Base-by-base conservation (phyloP, 805 yeast genomes). In the Priceomyces melissophilus region DNA sequence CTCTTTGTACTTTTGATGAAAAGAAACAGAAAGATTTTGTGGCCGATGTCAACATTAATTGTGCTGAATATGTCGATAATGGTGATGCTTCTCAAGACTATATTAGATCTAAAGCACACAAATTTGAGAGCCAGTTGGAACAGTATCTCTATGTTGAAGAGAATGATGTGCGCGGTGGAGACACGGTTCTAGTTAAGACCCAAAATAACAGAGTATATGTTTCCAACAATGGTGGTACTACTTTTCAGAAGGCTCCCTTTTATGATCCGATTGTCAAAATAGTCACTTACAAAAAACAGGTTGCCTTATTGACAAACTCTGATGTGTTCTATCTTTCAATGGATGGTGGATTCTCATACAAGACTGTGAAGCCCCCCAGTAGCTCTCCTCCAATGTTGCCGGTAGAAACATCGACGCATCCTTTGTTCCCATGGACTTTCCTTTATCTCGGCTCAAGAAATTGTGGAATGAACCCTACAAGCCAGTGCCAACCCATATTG, bases 381-480 rank as follows among this genome's bases (percentile, higher is more conserved):
- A 20, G 25, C 8, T 20, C 25, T 5, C 25, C 25, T 5, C 25
- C 25, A 20, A 20, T 20, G 25, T 20, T 20, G 25, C 25, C 25
- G 7, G 25, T 20, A 8, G 25, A 20, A 8, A 20, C 25, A 8
- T 20, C 25, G 25, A 20, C 25, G 8, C 25, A 20, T 20, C 25
- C 25, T 20, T 20, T 20, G 8, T 20, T 20, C 44, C 54, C 75
- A 1, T 61, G 75, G 6, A 73, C 78, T 55, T 78, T 88, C 50
- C 81, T 93, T 29, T 84, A 85, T 74, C 75, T 76, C 49, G 86
- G 93, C 3, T 76, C 76, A 33, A 67, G 72, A 23, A 74, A 75
- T 11, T 84, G 95, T 60, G 75, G 70, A 10, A 52, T 60, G n/a
- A 55, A 67, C 11, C 46, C 50, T 20, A 20, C 25, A 20, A 20